phyloP scores from a whole-genome alignment of 495 filamentous ascomycete genomes.

The Parathielavia appendiculata region DNA sequence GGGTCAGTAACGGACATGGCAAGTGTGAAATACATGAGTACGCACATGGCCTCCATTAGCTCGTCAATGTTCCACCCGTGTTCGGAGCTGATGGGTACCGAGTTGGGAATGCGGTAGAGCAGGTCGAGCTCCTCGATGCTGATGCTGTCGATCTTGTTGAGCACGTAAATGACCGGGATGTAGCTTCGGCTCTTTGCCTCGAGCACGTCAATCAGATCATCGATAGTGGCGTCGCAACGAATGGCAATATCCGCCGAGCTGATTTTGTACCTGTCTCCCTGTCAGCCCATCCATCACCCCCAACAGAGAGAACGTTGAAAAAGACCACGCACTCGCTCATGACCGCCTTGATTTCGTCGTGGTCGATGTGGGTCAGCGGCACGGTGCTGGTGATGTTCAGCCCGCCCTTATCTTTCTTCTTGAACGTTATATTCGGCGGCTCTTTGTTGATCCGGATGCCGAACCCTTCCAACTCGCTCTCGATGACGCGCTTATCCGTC shows the following conservation, averaged over 20 bases:
- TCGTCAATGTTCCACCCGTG: conserved; percentile 99
- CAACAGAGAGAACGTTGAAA: neutral
- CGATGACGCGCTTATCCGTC: conserved; percentile 94
- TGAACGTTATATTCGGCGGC: conserved; percentile 95
- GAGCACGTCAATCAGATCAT: conserved; percentile 90
- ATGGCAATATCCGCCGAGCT: conserved; percentile 97
- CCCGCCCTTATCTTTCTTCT: conserved; percentile 98
- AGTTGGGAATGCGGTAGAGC: conserved; percentile 93
- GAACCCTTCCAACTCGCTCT: conserved; percentile 94
- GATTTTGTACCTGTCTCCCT: conserved; percentile 63
- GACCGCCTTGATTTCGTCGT: conserved; percentile 95
- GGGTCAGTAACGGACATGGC: conserved; percentile 12
- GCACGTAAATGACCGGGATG: conserved; percentile 94
- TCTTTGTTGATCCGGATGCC: conserved; percentile 97
- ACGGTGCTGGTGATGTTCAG: conserved; percentile 90
- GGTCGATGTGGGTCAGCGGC: conserved; percentile 84
- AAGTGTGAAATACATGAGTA: conserved; percentile 22
- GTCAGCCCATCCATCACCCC: conserved; percentile 7
- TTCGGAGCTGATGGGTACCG: conserved; percentile 93
- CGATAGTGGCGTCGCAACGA: conserved; percentile 80
- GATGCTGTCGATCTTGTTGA: conserved; percentile 99
- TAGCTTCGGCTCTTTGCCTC: conserved; percentile 94
- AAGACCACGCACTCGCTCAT: conserved; percentile 61
- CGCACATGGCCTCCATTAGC: conserved; percentile 84
- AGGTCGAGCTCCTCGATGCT: conserved; percentile 96